These are phyloP conservation scores for Pseudogymnoascus pannorum DNA, from an alignment of 2,329 filamentous ascomycete species.

Conservation along the genomic window DNA sequence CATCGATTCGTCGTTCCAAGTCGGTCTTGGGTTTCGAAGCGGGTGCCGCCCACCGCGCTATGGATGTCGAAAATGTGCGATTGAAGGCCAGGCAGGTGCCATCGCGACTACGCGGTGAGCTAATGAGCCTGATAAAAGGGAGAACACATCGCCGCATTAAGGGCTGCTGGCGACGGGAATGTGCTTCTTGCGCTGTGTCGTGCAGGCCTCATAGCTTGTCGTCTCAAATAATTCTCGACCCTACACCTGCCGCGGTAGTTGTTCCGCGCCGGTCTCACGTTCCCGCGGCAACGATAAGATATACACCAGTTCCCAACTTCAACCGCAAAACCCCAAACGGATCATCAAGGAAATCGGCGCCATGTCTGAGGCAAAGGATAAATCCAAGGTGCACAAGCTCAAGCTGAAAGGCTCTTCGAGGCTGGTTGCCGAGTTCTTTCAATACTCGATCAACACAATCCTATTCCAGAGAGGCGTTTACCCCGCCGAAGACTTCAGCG, in stretches of 20 bases:
- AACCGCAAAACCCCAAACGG: not conserved
- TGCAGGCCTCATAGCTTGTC: not conserved
- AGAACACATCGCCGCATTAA: slow-evolving; percentile 32
- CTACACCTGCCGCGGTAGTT: slow-evolving; percentile 7
- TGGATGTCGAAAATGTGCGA: slow-evolving; percentile 24
- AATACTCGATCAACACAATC: slow-evolving; percentile 97
- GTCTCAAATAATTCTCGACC: slow-evolving; percentile 6
- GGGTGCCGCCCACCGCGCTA: slow-evolving; percentile 23
- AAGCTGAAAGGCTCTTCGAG: slow-evolving; percentile 79
- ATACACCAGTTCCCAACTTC: not conserved
- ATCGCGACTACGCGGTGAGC: slow-evolving; percentile 26
- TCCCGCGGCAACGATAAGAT: slow-evolving; percentile 1
- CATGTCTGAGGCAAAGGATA: slow-evolving; percentile 45
- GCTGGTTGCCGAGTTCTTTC: slow-evolving; percentile 94
- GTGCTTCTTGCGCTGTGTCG: not conserved
- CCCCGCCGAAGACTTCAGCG: slow-evolving; percentile 92
- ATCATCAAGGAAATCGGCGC: not conserved
- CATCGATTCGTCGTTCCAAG: slow-evolving; percentile 55
- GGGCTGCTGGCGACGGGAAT: slow-evolving; percentile 8
- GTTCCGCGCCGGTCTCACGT: slow-evolving; percentile 1
- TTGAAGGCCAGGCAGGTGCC: slow-evolving; percentile 16
- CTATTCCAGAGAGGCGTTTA: slow-evolving; percentile 85
- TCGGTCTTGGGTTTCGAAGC: slow-evolving; percentile 31
- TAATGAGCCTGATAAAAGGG: slow-evolving; percentile 28
- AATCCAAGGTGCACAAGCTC: slow-evolving; percentile 91